These are phyloP conservation scores for Chloranthus sessilifolius DNA, from an alignment of 164 flowering plant species.

Conservation along the genomic window DNA sequence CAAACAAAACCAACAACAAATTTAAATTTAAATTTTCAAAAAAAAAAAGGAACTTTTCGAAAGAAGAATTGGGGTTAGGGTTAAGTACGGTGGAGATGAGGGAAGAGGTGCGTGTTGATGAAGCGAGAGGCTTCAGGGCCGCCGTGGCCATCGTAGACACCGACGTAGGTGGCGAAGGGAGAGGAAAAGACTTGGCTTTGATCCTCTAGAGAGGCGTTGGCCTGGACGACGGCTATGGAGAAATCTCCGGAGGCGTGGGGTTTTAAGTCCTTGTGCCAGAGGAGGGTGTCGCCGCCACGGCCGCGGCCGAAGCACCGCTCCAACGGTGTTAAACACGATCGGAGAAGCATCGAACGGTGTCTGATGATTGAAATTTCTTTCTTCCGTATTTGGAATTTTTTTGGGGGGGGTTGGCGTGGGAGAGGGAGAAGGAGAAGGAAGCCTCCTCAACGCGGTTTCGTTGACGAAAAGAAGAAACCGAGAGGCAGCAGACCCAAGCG, in stretches of 20 bases:
- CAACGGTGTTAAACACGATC: no score
- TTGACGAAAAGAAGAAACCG: no score
- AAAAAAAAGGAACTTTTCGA: no score
- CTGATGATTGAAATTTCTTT: no score
- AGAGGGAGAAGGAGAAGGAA: no score
- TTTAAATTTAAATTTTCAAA: not conserved
- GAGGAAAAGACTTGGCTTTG: conserved; percentile 72
- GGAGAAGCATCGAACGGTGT: no score
- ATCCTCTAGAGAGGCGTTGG: conserved; percentile 53
- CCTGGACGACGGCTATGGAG: conserved; percentile 71
- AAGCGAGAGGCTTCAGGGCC: conserved; percentile 59
- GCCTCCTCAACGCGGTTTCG: no score
- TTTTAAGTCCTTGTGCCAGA: conserved; percentile 63
- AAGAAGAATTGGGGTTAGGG: no score
- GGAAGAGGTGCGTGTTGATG: conserved; percentile 39
- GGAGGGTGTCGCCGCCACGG: conserved; percentile 44
- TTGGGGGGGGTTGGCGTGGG: no score
- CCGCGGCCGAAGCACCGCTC: not conserved
- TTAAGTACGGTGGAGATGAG: conserved; percentile 59
- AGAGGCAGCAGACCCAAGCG: no score
- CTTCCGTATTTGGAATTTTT: no score
- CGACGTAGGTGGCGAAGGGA: conserved; percentile 60
- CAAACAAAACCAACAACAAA: no score
- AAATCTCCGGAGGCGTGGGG: conserved; percentile 50
- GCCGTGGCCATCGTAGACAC: conserved; percentile 73